phyloP scores from a whole-genome alignment of 108 stramenopile species.

The Skeletonema menzelii region DNA sequence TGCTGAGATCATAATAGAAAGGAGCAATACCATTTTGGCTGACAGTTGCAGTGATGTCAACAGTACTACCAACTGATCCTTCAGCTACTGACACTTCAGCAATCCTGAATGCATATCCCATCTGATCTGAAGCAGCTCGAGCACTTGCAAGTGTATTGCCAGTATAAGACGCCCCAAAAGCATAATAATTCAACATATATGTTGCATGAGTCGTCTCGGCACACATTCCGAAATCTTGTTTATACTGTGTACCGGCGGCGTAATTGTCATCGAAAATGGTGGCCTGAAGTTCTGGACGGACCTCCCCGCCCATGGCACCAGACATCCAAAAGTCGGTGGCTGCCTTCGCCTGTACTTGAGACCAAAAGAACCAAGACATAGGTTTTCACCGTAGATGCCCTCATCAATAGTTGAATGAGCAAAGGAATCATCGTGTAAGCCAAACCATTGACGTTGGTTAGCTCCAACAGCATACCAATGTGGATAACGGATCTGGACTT shows the following conservation, averaged over 20 bases:
- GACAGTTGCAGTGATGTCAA: background rate
- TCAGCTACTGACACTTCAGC: background rate
- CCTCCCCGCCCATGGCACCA: background rate
- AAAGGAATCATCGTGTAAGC: background rate
- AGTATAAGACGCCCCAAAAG: background rate
- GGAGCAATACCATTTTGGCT: background rate
- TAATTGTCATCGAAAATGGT: background rate
- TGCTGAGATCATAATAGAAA: background rate
- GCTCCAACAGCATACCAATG: background rate
- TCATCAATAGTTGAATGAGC: background rate
- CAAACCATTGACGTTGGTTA: background rate
- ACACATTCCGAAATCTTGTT: background rate
- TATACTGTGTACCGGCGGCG: background rate
- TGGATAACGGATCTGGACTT: background rate
- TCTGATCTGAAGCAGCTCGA: background rate
- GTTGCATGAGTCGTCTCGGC: background rate
- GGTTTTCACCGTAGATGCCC: background rate
- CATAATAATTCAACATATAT: background rate
- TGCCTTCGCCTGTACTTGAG: background rate
- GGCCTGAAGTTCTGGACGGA: background rate
- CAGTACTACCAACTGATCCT: background rate
- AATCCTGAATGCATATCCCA: background rate
- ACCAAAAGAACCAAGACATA: background rate
- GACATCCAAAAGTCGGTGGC: background rate
- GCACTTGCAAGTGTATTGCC: background rate